Evolutionary conservation across 108 stramenopile species (phyloP).

Genomic region (Craspedostauros australis): DNA sequence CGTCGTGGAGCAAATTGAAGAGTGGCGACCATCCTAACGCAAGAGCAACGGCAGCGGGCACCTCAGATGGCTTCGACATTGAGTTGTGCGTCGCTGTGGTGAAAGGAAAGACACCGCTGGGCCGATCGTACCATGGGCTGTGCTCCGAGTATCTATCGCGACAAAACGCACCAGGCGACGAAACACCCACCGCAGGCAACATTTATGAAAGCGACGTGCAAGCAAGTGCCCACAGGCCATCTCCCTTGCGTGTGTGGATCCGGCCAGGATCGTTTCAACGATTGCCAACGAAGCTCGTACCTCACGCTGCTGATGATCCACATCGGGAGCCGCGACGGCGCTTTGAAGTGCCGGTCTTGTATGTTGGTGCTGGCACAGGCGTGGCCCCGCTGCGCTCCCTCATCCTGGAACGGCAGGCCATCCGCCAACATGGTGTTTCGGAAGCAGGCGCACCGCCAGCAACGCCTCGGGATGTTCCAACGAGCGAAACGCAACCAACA

Average conservation of each 20-base stretch:
- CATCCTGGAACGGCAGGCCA: slow-evolving; percentile 58
- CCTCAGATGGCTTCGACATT: slow-evolving; percentile 42
- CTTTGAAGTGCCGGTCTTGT: slow-evolving; percentile 59
- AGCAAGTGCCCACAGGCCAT: too few relatives aligned
- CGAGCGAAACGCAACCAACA: slow-evolving; percentile 25
- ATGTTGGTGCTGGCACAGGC: slow-evolving; percentile 80
- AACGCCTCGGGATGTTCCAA: background rate
- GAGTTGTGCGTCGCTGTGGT: slow-evolving; percentile 77
- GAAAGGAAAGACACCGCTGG: slow-evolving; percentile 64
- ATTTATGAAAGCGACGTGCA: too few relatives aligned
- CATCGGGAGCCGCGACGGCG: too few relatives aligned
- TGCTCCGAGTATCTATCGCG: slow-evolving; percentile 62
- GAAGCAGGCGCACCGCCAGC: background rate
- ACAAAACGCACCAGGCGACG: slow-evolving; percentile 3
- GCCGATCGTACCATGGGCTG: slow-evolving; percentile 61
- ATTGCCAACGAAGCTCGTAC: slow-evolving; percentile 33
- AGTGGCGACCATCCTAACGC: background rate
- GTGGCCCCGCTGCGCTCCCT: slow-evolving; percentile 77
- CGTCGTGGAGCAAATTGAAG: too few relatives aligned
- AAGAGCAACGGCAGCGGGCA: background rate
- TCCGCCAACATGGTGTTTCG: background rate
- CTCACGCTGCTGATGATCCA: background rate
- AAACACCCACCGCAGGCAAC: slow-evolving; percentile 3
- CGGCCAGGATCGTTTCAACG: slow-evolving; percentile 63
- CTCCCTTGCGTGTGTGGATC: slow-evolving; percentile 51